Base-by-base conservation (phyloP, 1,139 yeast genomes). In the Lodderomyces elongisporus region DNA sequence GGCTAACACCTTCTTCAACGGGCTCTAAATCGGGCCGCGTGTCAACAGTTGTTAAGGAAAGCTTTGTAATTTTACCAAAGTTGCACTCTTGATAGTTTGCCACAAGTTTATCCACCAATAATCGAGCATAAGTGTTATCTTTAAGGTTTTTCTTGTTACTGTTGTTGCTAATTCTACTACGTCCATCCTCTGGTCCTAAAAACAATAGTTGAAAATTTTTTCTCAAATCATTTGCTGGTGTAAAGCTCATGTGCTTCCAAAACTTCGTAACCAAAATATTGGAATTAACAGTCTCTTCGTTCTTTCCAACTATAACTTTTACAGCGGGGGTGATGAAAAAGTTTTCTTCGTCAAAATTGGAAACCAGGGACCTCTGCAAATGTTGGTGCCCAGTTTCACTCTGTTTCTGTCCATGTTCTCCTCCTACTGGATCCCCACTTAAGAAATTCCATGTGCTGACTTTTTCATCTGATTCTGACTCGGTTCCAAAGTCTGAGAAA, bases 161-260 rank as follows among this genome's bases (percentile, higher is more conserved):
- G n/a, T n/a, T n/a, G n/a, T n/a, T n/a, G n/a, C n/a, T n/a, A n/a
- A n/a, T n/a, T n/a, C n/a, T n/a, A n/a, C n/a, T n/a, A n/a, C n/a
- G n/a, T n/a, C n/a, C n/a, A n/a, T n/a, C n/a, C n/a, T n/a, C n/a
- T n/a, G n/a, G n/a, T n/a, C n/a, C n/a, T n/a, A n/a, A n/a, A n/a
- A n/a, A n/a, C n/a, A 81, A 43, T 4, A 77, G 56, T 37, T 72
- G 75, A 39, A 79, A 73, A 42, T 71, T 61, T 41, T 80, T 79
- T 4, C 35, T 30, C n/a, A n/a, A n/a, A 3, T 56, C 54, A 0
- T 68, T 68, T 5, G 70, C 47, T 0, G 89, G 85, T 34, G 70
- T 65, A 33, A 81, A 66, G 38, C 74, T 72, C 43, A 82, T 52
- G 39, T 68, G 55, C 34, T 67, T 70, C 85, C 85, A 79, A 40